Base-by-base conservation (phyloP, 495 filamentous ascomycete genomes). In the Penicillium coffeae region DNA sequence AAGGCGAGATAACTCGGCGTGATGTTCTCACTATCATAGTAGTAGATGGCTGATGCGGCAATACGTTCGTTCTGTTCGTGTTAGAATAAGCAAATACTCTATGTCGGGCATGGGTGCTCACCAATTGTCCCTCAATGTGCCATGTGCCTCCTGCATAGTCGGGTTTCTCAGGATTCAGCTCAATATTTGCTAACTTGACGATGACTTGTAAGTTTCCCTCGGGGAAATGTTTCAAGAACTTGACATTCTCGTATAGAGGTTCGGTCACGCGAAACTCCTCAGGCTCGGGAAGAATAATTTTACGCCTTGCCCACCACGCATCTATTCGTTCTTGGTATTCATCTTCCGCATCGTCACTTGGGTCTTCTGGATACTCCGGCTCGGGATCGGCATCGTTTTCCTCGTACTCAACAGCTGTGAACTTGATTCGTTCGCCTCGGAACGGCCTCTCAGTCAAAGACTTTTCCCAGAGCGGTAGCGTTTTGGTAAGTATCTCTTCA, bases 1-100 rank as follows among this genome's bases (percentile, higher is more conserved):
- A 87, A 84, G 0, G 68, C 54, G 0, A 87, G 69, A 20, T 52
- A 55, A 47, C 69, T 78, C 5, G 72, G 59, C 4, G 75, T 82
- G 43, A 86, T 77, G 58, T 89, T 88, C 3, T 80, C 65, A 42
- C 54, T 64, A 49, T 83, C 77, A 56, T 81, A 84, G 66, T 83
- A 83, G 62, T 81, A 84, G 5, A 85, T 54, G 2, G 80, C 78
- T 0, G 77, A 80, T 4, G 79, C 80, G 38, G 71, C 73, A 34
- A 84, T 84, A 16, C 60, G 64, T 40, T 84, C 81, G 47, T 82
- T 82, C 50, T 65, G n/a, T 36, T 20, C 16, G 7, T 33, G n/a
- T n/a, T n/a, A n/a, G n/a, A n/a, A n/a, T n/a, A n/a, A n/a, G n/a
- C n/a, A n/a, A n/a, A n/a, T n/a, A n/a, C n/a, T n/a, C n/a, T n/a